Evolutionary conservation across 345 rosid genomes (phyloP).

Genomic region (Populus deltoides): DNA sequence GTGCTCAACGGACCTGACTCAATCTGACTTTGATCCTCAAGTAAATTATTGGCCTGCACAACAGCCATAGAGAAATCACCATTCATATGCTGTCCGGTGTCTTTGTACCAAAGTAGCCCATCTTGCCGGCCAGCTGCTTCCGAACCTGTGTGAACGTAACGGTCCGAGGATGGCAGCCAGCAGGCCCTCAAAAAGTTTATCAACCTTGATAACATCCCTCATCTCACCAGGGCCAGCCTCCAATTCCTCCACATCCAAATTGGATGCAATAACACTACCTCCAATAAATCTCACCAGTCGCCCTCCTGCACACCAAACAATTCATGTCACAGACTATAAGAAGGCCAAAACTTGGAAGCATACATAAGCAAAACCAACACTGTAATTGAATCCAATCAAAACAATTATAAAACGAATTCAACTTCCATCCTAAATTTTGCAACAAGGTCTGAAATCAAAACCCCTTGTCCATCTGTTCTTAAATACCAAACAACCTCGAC

Average conservation of each 20-base stretch:
- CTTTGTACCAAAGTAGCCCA: conserved; percentile 39
- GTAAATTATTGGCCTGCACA: conserved; percentile 36
- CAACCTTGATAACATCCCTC: conserved; percentile 41
- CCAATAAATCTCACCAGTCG: conserved; percentile 17
- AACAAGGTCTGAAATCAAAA: conserved; percentile 4
- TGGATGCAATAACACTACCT: conserved; percentile 33
- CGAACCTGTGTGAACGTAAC: conserved; percentile 14
- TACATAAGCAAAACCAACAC: neutral
- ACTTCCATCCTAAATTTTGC: neutral
- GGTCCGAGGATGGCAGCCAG: conserved; percentile 31
- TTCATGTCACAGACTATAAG: neutral
- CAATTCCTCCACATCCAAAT: conserved; percentile 48
- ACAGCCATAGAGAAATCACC: conserved; percentile 39
- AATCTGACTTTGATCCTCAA: conserved; percentile 36
- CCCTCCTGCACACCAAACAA: conserved; percentile 20
- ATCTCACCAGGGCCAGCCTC: conserved; percentile 40
- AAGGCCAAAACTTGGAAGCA: neutral
- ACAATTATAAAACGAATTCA: neutral
- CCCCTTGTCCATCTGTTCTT: conserved; percentile 12
- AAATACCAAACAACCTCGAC: neutral
- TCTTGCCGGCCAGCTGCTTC: conserved; percentile 38
- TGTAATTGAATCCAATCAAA: neutral
- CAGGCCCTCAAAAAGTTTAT: conserved; percentile 38
- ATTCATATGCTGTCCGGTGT: conserved; percentile 27
- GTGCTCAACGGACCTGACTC: conserved; percentile 31